Evolutionary conservation across 192 early-diverging fungal species (phyloP).

Genomic region (Mortierella hygrophila): DNA sequence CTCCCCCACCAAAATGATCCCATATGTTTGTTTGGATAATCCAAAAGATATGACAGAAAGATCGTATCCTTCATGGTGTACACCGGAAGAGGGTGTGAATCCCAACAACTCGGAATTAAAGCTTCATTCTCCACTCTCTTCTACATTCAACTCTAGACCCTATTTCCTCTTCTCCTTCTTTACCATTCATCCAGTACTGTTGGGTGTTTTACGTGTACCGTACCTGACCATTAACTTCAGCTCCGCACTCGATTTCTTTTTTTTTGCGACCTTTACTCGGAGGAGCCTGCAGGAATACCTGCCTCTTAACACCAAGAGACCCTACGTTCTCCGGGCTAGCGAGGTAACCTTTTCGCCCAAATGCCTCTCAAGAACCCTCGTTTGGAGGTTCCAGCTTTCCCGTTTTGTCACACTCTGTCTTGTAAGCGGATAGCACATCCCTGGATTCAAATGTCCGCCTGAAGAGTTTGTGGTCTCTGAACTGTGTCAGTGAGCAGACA

Average conservation of each 20-base stretch:
- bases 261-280: not conserved
- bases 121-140: not conserved
- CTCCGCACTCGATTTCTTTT: not conserved
- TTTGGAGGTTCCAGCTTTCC: slow-evolving; percentile 1
- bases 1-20: no score
- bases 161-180: not conserved
- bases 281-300: not conserved
- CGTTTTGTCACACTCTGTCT: not conserved
- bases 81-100: no score
- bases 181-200: not conserved
- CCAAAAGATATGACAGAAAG: no score
- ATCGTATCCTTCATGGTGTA: no score
- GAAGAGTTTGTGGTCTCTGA: not conserved
- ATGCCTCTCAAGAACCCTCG: not conserved
- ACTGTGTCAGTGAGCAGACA: not conserved
- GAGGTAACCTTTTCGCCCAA: slow-evolving; percentile 6
- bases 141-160: not conserved
- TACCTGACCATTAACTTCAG: not conserved
- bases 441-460: slow-evolving; percentile 3
- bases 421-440: no score
- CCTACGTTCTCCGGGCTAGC: not conserved
- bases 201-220: not conserved
- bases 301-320: not conserved
- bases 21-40: no score
- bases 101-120: not conserved